Evolutionary conservation across 768 basidiomycete genomes (phyloP).

Genomic region (Postia placenta): DNA sequence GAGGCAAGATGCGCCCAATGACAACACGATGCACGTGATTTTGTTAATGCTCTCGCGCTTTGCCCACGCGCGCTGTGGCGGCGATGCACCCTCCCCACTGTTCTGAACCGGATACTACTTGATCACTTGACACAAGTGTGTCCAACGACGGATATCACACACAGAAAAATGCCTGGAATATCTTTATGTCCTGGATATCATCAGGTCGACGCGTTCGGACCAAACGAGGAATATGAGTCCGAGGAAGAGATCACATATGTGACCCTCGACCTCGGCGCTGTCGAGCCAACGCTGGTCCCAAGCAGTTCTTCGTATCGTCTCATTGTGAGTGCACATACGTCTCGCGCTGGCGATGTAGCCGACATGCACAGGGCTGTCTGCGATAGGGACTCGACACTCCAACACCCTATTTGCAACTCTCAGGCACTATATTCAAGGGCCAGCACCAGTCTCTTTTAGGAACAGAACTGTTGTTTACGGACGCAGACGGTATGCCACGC

Average conservation of each 20-base stretch:
- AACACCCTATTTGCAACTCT: constrained; percentile 70
- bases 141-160: too few relatives aligned
- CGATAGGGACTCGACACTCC: constrained; percentile 66
- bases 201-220: constrained; percentile 62
- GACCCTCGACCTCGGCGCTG: constrained; percentile 64
- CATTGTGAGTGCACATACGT: constrained; percentile 48
- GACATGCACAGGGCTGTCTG: background rate
- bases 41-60: background rate
- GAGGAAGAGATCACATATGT: constrained; percentile 61
- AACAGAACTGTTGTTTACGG: constrained; percentile 71
- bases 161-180: background rate
- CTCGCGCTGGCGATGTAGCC: background rate
- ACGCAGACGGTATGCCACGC: constrained; percentile 47
- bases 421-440: constrained; percentile 70
- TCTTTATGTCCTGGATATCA: constrained; percentile 51
- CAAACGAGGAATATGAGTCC: constrained; percentile 52
- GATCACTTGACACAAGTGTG: background rate
- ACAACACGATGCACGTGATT: constrained; percentile 1
- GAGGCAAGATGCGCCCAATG: background rate
- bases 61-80: background rate
- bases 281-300: constrained; percentile 72
- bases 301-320: constrained; percentile 64
- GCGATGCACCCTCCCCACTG: too few relatives aligned
- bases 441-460: constrained; percentile 62
- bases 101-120: too few relatives aligned